Conservation (phyloP, 2,329 filamentous ascomycete genomes). For the Neonectria ditissima region DNA sequence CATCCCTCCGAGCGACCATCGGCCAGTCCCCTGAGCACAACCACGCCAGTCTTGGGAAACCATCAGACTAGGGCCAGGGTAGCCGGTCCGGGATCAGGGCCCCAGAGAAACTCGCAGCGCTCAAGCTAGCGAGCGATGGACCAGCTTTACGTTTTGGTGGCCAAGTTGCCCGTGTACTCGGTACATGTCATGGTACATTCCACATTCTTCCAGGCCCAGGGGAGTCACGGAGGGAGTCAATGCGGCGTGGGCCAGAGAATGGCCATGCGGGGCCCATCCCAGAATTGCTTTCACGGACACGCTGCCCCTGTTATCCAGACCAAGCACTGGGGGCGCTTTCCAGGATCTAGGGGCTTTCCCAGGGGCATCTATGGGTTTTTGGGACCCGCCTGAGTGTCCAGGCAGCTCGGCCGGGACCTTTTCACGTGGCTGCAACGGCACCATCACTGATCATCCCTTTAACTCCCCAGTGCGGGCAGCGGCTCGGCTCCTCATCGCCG, state of each 20-base stretch:
- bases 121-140: conserved; percentile 6
- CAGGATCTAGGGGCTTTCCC: conserved; percentile 28
- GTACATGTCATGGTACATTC: not conserved
- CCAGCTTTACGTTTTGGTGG: conserved; percentile 1
- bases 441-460: conserved; percentile 30
- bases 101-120: not conserved
- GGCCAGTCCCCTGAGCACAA: conserved; percentile 2
- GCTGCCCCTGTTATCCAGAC: conserved; percentile 10
- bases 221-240: too few species aligned
- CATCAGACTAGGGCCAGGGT: conserved; percentile 3
- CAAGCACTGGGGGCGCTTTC: conserved; percentile 27
- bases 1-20: not conserved
- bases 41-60: conserved; percentile 16
- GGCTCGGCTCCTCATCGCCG: not conserved
- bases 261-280: conserved; percentile 21
- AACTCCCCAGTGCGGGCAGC: not conserved
- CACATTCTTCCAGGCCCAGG: not conserved
- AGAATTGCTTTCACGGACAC: conserved; percentile 13
- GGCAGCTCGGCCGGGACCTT: conserved; percentile 39
- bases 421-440: conserved; percentile 41
- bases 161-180: not conserved
- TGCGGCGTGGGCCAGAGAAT: conserved; percentile 18
- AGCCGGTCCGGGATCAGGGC: conserved; percentile 2
- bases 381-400: conserved; percentile 23
- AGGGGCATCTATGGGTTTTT: conserved; percentile 15